phyloP scores from a whole-genome alignment of 257 asterid species.

The Nicotiana otophora region DNA sequence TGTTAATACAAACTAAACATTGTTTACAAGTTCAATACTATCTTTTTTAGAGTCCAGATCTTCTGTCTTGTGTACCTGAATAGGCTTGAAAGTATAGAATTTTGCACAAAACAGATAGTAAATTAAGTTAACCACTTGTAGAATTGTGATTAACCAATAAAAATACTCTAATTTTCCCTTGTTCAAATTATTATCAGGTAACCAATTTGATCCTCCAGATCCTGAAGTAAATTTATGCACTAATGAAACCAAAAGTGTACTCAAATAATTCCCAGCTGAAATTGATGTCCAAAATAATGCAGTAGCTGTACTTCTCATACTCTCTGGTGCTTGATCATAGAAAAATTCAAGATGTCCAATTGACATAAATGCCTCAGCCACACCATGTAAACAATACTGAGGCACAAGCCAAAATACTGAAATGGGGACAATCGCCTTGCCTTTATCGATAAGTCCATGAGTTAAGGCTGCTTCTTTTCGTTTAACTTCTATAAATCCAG shows the following conservation, averaged over 20 bases:
- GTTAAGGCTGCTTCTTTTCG: conserved; percentile 46
- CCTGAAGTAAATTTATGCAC: conserved; percentile 48
- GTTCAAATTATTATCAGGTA: conserved; percentile 63
- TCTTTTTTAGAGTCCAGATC: conserved; percentile 13
- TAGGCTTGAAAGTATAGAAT: conserved; percentile 63
- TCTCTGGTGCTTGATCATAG: conserved; percentile 87
- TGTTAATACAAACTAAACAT: conserved; percentile 22
- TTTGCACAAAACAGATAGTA: conserved; percentile 71
- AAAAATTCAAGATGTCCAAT: conserved; percentile 80
- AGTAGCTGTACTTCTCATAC: conserved; percentile 77
- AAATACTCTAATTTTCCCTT: conserved; percentile 70
- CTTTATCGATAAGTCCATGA: conserved; percentile 38
- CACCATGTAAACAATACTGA: conserved; percentile 66
- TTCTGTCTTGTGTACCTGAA: conserved; percentile 24
- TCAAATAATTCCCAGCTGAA: conserved; percentile 63
- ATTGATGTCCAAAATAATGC: conserved; percentile 76
- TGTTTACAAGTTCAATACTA: conserved; percentile 32
- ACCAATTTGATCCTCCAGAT: conserved; percentile 67
- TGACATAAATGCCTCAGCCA: conserved; percentile 84
- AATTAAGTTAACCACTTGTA: conserved; percentile 60
- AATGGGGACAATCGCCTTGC: conserved; percentile 44
- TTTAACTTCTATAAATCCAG: conserved; percentile 57
- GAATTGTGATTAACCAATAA: conserved; percentile 65
- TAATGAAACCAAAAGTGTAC: conserved; percentile 58
- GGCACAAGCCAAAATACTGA: conserved; percentile 71